Conservation (phyloP, 225 moss, liverwort and hornwort species). For the Straminergon stramineum region DNA sequence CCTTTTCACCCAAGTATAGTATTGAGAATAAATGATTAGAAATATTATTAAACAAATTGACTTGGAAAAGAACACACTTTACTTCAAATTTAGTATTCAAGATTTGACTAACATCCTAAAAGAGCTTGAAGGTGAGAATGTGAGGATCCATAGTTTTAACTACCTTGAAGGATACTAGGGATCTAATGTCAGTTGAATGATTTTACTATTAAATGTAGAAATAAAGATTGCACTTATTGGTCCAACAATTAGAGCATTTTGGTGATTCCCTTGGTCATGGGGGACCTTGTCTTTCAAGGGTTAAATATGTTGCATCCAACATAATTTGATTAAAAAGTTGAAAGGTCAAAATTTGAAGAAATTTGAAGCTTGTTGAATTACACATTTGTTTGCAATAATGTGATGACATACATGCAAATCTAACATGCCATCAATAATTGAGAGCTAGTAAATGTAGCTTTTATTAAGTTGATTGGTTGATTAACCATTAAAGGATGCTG, state of each 20-base stretch:
- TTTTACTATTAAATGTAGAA: neutral
- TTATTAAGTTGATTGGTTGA: fast-evolving
- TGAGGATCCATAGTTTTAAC: neutral
- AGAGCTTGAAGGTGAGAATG: neutral
- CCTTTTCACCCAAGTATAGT: fast-evolving
- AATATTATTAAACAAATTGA: neutral
- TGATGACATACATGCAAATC: neutral
- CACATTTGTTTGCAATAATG: fast-evolving
- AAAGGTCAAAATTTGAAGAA: neutral
- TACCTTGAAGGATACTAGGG: fast-evolving
- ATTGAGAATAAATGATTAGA: neutral
- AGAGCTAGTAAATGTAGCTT: neutral
- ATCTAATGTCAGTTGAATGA: fast-evolving
- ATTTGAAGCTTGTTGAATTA: neutral
- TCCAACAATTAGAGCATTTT: neutral
- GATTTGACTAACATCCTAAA: too few relatives aligned
- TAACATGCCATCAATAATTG: too few relatives aligned
- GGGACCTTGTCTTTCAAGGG: fast-evolving
- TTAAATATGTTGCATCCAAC: neutral
- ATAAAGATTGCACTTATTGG: neutral
- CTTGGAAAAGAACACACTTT: neutral
- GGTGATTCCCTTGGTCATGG: neutral
- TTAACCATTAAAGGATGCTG: too few relatives aligned
- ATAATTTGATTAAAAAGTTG: neutral
- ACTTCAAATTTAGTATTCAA: neutral